phyloP scores from a whole-genome alignment of 768 basidiomycete genomes.

The Porphyrellus cyaneotinctus region DNA sequence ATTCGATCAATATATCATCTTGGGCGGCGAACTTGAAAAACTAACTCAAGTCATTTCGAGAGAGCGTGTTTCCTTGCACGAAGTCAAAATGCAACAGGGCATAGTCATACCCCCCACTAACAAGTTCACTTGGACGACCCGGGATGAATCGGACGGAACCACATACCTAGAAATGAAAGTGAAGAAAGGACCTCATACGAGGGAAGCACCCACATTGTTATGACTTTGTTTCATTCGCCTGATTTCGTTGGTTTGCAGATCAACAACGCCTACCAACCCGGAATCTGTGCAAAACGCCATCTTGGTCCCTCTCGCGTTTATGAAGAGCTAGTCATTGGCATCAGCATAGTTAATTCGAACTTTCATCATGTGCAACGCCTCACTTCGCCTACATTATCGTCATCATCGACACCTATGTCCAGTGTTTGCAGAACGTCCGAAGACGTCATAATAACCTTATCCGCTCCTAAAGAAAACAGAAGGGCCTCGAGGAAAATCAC shows the following conservation, averaged over 20 bases:
- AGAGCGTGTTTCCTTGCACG: constrained; percentile 50
- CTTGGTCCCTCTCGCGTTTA: constrained; percentile 48
- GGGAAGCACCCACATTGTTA: constrained; percentile 47
- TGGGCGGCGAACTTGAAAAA: background rate
- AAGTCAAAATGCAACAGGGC: constrained; percentile 66
- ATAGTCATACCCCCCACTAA: constrained; percentile 77
- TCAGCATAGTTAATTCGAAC: constrained; percentile 25
- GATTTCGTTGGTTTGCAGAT: constrained; percentile 48
- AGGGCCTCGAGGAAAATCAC: constrained; percentile 15
- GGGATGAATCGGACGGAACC: constrained; percentile 69
- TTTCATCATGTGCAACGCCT: background rate
- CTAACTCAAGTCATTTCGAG: constrained; percentile 57
- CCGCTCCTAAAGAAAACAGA: constrained; percentile 43
- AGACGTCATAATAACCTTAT: constrained; percentile 50
- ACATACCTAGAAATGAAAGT: constrained; percentile 51
- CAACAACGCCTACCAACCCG: constrained; percentile 63
- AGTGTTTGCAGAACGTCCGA: constrained; percentile 47
- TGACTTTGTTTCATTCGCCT: constrained; percentile 60
- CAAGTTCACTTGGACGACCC: constrained; percentile 61
- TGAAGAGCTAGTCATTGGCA: constrained; percentile 52
- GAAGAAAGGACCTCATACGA: background rate
- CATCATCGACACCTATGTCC: constrained; percentile 47
- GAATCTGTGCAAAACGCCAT: constrained; percentile 71
- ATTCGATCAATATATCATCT: background rate
- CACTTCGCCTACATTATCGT: constrained; percentile 70